Percentiles rank a stretch among this genome's conserved stretches.
These are phyloP conservation scores for Staphylotrichum longicolle DNA, from an alignment of 495 filamentous ascomycete genomes.

Conservation along the genomic window DNA sequence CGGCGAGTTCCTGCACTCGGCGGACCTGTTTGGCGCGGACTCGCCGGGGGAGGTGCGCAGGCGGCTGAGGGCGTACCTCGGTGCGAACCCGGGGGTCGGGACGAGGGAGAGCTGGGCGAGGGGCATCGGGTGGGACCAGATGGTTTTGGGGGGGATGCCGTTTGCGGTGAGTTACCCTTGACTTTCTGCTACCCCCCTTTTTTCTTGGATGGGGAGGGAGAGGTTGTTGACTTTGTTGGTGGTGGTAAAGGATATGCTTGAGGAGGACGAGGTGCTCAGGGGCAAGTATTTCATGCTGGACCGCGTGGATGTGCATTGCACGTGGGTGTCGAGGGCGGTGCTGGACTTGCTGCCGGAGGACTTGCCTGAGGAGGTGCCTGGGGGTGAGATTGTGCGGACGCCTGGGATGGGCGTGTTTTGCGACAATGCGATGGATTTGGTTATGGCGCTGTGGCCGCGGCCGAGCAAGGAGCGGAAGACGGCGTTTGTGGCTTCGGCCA, in stretches of 20 bases:
- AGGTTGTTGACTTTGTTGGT: conserved; percentile 16
- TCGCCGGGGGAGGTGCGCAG: conserved; percentile 50
- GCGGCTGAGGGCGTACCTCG: conserved; percentile 48
- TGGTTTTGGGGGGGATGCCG: conserved; percentile 58
- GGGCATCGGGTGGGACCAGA: conserved; percentile 67
- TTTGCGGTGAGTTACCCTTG: conserved; percentile 49
- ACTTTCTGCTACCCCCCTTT: background rate
- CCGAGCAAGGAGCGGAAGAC: conserved; percentile 48
- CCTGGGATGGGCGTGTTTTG: conserved; percentile 66
- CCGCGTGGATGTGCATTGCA: conserved; percentile 63
- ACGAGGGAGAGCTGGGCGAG: conserved; percentile 54
- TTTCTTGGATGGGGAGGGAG: background rate
- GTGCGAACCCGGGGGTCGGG: conserved; percentile 39
- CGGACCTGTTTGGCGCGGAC: conserved; percentile 54
- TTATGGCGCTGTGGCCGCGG: conserved; percentile 53
- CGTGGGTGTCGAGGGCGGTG: conserved; percentile 60
- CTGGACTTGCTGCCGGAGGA: conserved; percentile 53
- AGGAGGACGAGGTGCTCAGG: conserved; percentile 47
- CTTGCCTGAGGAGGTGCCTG: conserved; percentile 52
- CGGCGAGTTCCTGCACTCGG: conserved; percentile 62
- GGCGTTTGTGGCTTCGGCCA: conserved; percentile 52
- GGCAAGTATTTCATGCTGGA: conserved; percentile 64
- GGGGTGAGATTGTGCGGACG: conserved; percentile 55
- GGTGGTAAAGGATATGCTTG: conserved; percentile 45
- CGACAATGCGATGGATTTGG: conserved; percentile 65